Evolutionary conservation across 495 filamentous ascomycete species (phyloP), one percentile per base, ranked within the genome.

Genomic region (Penicillium goetzii): DNA sequence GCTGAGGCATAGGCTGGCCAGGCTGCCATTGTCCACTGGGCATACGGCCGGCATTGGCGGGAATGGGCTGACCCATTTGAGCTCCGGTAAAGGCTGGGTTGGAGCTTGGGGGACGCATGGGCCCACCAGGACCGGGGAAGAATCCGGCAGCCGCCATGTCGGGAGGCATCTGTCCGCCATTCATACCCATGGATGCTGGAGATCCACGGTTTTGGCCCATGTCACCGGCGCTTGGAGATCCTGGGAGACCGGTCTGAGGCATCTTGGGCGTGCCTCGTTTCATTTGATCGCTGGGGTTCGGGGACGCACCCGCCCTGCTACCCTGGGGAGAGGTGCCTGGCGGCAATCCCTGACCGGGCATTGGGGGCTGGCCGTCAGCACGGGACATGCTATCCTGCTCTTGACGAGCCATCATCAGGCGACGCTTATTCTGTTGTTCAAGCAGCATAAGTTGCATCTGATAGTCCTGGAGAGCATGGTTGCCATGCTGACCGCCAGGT

Each of bases 361-460:
- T 83, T 33, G 80, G 82, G 56, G 84, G 80, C 60, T 84, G 82
- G 60, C 85, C 85, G 59, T 88, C 88, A 66, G 79, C 72, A 28
- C 87, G 83, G 45, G 81, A 79, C 75, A 90, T 87, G 65, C 79
- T 90, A 67, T 97, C 93, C 78, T 97, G 94, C 76, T 98, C 95
- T 77, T 96, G 92, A 47, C 95, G 89, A 61, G 95, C 95, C 93
- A 97, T 96, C 84, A 97, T 89, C 69, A 99, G 80, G 25, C 95
- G 84, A 71, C 94, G 95, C 84, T 98, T 99, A 69, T 98, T 99
- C 75, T 99, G 95, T 78, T 99, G 95, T 76, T 99, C 95, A 43
- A 99, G 88, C 58, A 99, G 76, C 95, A 98, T 97, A 72, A 99
- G 81, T 71, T 99, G 95, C 95, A 97, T 97, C 79, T 99, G 95